phyloP scores from a whole-genome alignment of 1,139 yeast species.

The Sugiyamaella grinbergsii region DNA sequence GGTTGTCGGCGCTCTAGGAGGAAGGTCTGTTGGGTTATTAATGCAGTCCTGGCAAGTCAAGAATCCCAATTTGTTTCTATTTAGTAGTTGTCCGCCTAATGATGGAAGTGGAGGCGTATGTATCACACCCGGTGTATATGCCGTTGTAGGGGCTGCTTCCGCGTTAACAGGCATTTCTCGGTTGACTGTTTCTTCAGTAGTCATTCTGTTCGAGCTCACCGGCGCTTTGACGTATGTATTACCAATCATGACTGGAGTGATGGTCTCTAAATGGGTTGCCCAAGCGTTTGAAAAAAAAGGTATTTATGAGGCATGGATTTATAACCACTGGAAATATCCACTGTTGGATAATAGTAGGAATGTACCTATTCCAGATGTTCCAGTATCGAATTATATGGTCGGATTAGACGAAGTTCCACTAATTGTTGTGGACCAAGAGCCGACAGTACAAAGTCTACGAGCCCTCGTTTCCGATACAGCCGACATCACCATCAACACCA shows the following conservation, averaged over 20 bases:
- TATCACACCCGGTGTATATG: constrained; percentile 90
- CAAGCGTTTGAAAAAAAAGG: constrained; percentile 46
- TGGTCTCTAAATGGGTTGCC: constrained; percentile 52
- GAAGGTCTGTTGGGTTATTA: constrained; percentile 66
- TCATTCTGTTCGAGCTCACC: constrained; percentile 92
- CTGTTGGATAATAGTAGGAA: constrained; percentile 44
- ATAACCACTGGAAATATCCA: constrained; percentile 44
- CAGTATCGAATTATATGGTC: constrained; percentile 41
- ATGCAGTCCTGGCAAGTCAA: constrained; percentile 44
- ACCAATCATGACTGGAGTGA: constrained; percentile 77
- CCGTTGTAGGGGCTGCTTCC: constrained; percentile 97
- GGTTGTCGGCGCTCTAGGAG: constrained; percentile 68
- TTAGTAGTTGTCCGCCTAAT: constrained; percentile 48
- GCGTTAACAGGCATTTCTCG: constrained; percentile 93
- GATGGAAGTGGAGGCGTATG: constrained; percentile 52
- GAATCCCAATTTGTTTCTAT: constrained; percentile 33
- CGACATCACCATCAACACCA: not conserved
- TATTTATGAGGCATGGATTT: constrained; percentile 49
- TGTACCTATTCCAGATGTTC: constrained; percentile 42
- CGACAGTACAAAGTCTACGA: constrained; percentile 32
- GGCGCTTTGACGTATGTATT: constrained; percentile 88
- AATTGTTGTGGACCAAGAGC: constrained; percentile 26
- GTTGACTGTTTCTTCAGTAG: constrained; percentile 87
- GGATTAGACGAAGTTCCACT: constrained; percentile 35
- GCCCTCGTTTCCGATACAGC: constrained; percentile 21